phyloP scores from a whole-genome alignment of 345 rosid species.

The Arabidopsis arenosa region DNA sequence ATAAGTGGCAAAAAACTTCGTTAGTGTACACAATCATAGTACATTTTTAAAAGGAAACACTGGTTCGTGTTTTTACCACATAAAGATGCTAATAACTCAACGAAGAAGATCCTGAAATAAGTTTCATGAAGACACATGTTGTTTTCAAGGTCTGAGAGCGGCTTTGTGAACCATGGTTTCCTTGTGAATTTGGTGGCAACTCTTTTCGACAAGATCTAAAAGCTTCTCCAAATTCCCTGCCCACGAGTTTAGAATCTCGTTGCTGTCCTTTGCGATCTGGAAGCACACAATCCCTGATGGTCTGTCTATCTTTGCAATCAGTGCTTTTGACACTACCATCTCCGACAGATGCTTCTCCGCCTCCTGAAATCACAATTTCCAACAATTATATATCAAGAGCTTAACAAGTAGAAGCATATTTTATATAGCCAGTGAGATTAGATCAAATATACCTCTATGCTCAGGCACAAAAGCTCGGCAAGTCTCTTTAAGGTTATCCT shows the following conservation, averaged over 20 bases:
- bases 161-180: constrained; percentile 99
- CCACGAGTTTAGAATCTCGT: constrained; percentile 95
- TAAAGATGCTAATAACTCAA: constrained; percentile 36
- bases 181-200: constrained; percentile 99
- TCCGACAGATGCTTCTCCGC: constrained; percentile 98
- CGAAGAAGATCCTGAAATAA: constrained; percentile 24
- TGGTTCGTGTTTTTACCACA: constrained; percentile 22
- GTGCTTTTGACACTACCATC: constrained; percentile 95
- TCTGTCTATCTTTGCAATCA: constrained; percentile 93
- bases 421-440: background rate
- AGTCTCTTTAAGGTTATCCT: constrained; percentile 88
- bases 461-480: constrained; percentile 87
- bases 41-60: constrained; percentile 5
- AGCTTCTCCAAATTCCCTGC: constrained; percentile 90
- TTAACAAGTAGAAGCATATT: background rate
- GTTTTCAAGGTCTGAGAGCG: constrained; percentile 55
- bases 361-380: constrained; percentile 58
- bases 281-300: constrained; percentile 88
- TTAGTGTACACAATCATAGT: constrained; percentile 40
- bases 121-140: constrained; percentile 2
- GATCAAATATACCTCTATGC: constrained; percentile 64
- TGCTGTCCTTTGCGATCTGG: constrained; percentile 89
- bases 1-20: constrained; percentile 21
- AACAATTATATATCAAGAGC: background rate
- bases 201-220: constrained; percentile 96